Evolutionary conservation across 495 filamentous ascomycete genomes (phyloP).

Genomic region (Umbilicaria muhlenbergii): DNA sequence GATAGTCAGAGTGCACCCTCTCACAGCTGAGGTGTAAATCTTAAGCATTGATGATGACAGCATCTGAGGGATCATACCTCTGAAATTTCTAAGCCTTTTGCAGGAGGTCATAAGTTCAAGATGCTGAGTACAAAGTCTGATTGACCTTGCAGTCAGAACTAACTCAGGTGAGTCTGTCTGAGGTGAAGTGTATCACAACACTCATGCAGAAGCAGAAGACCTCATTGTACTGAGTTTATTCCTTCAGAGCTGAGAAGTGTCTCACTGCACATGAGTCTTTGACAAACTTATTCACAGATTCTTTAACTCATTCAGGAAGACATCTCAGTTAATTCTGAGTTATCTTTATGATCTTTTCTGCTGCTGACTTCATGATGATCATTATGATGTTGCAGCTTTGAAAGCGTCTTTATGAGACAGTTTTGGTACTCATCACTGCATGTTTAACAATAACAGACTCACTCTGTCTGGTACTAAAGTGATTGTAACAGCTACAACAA

Average conservation of each 20-base stretch:
- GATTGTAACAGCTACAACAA: constrained; percentile 13
- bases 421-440: constrained; percentile 12
- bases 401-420: constrained; percentile 14
- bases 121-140: constrained; percentile 15
- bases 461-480: constrained; percentile 8
- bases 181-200: background rate
- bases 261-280: constrained; percentile 13
- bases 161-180: constrained; percentile 16
- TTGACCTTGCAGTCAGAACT: constrained; percentile 20
- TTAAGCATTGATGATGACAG: constrained; percentile 23
- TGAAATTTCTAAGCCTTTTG: constrained; percentile 20
- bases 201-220: constrained; percentile 14
- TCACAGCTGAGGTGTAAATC: constrained; percentile 18
- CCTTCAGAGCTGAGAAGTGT: constrained; percentile 11
- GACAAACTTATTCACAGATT: constrained; percentile 15
- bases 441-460: constrained; percentile 12
- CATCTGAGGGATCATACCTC: constrained; percentile 18
- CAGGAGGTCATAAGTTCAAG: constrained; percentile 13
- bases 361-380: constrained; percentile 17
- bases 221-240: constrained; percentile 18
- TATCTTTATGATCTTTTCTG: constrained; percentile 10
- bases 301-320: constrained; percentile 11
- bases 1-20: constrained; percentile 16
- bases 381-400: constrained; percentile 15
- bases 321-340: constrained; percentile 7